Base-by-base conservation (phyloP, 2,329 filamentous ascomycete genomes). In the Falciphora oryzae region DNA sequence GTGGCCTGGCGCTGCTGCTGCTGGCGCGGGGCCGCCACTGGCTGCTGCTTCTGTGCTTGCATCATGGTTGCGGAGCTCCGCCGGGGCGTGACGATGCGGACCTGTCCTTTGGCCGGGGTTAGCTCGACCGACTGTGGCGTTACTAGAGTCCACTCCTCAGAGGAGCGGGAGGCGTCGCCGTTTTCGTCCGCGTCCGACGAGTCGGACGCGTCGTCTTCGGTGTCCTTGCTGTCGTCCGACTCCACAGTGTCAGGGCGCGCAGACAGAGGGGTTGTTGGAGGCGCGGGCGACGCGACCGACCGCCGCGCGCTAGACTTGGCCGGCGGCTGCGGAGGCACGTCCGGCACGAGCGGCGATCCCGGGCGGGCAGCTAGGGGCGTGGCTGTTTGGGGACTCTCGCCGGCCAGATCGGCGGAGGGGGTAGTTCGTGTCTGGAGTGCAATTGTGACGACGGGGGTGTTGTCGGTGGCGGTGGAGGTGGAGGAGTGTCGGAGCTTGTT, bases 51-150 rank as follows among this genome's bases (percentile, higher is more conserved):
- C 10, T 63, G 62, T 3, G 56, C 57, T 6, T 59, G 38, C 35
- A 63, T 63, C 56, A 57, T 57, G 57, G 32, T 63, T 16, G 53
- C 28, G 53, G 62, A 63, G 25, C 62, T 32, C 18, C 62, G 62
- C 27, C 62, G 62, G 57, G 62, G 57, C 35, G 56, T 50, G 27
- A 59, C 62, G 22, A 63, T 57, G 57, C 62, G 62, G 11, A 63
- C 57, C 57, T 63, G 62, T 50, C 62, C 62, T 22, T 44, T 63
- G 35, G 62, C 62, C 28, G 62, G 57, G 10, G 32, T 63, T 3
- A 63, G 62, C 56, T 63, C 62, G 7, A 63, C 35, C 27, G 62
- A 63, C 38, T 63, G 62, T 6, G 62, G 56, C 35, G 62, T 59
- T 4, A 63, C 62, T 1, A 63, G 56, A 1, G 62, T 63, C 32